phyloP scores from a whole-genome alignment of 148 eudicot genomes.

The Rheum nobile region DNA sequence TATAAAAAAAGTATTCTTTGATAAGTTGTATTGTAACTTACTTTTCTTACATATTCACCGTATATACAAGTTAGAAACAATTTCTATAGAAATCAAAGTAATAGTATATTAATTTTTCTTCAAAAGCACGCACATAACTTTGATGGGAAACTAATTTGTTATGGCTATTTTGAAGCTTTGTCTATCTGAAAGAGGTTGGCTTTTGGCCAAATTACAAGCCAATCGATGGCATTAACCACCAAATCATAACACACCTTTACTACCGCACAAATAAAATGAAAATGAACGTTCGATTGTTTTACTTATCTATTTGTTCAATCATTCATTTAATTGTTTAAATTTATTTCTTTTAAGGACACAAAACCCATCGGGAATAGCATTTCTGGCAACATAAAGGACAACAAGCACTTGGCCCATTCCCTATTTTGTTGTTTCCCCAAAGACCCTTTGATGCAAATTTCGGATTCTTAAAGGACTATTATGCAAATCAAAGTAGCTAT shows the following conservation, averaged over 20 bases:
- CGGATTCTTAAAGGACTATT: not conserved
- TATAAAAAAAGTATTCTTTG: no score
- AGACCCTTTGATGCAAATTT: not conserved
- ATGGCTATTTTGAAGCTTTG: slow-evolving; percentile 12
- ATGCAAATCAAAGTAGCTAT: slow-evolving; percentile 16
- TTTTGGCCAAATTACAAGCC: slow-evolving; percentile 11
- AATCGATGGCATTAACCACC: not conserved
- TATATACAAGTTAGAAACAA: no score
- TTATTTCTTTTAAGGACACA: slow-evolving; percentile 17
- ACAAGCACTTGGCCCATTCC: slow-evolving; percentile 17
- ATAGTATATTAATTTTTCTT: no score
- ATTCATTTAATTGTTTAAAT: not conserved
- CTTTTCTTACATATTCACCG: no score
- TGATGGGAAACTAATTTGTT: not conserved
- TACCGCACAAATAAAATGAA: not conserved
- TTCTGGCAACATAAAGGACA: slow-evolving; percentile 28
- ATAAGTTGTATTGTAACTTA: no score
- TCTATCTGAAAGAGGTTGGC: slow-evolving; percentile 8
- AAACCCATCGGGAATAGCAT: slow-evolving; percentile 27
- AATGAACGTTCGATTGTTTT: not conserved
- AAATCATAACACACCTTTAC: not conserved
- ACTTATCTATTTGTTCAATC: not conserved
- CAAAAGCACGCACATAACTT: no score
- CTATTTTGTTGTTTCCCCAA: slow-evolving; percentile 15
- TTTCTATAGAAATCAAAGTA: no score